These are phyloP conservation scores for Euptelea pleiosperma DNA, from an alignment of 164 flowering plant genomes.

Conservation along the genomic window DNA sequence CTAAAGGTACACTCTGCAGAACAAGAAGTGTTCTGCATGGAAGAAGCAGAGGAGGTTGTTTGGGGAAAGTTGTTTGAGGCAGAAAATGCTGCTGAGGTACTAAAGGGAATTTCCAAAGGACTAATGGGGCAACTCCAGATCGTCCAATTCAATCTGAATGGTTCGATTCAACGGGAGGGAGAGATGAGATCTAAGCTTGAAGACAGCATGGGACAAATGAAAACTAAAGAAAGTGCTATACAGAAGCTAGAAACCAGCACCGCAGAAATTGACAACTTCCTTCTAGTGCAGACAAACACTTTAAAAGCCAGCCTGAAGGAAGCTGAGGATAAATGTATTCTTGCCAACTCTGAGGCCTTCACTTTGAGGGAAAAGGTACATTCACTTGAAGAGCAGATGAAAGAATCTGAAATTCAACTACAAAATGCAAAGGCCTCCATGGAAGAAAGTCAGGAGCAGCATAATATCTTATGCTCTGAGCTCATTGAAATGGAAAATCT, in stretches of 20 bases:
- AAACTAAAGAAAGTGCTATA: constrained; percentile 29
- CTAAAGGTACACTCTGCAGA: constrained; percentile 39
- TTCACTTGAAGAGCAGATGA: constrained; percentile 43
- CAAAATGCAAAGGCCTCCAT: constrained; percentile 24
- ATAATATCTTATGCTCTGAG: constrained; percentile 21
- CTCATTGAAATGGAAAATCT: constrained; percentile 40
- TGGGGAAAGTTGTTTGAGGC: constrained; percentile 56
- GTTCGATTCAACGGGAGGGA: constrained; percentile 45
- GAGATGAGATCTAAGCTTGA: constrained; percentile 45
- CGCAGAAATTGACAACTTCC: constrained; percentile 17
- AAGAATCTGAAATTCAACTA: constrained; percentile 35
- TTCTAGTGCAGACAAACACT: constrained; percentile 21
- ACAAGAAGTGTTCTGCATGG: constrained; percentile 43
- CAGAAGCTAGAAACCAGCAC: constrained; percentile 29
- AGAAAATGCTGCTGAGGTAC: constrained; percentile 57
- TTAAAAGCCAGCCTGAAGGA: constrained; percentile 34
- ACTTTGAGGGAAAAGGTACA: constrained; percentile 41
- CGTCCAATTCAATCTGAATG: constrained; percentile 52
- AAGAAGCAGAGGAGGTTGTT: constrained; percentile 44
- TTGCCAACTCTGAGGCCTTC: constrained; percentile 37
- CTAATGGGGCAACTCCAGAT: constrained; percentile 49
- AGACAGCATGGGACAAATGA: constrained; percentile 25
- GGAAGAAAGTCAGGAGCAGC: constrained; percentile 38
- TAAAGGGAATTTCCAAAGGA: constrained; percentile 62
- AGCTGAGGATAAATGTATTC: constrained; percentile 34